A percentile compares a stretch with the other conserved stretches of the same genome.
Evolutionary conservation across 83 land plant species (phyloP).

Genomic region (Picea abies): DNA sequence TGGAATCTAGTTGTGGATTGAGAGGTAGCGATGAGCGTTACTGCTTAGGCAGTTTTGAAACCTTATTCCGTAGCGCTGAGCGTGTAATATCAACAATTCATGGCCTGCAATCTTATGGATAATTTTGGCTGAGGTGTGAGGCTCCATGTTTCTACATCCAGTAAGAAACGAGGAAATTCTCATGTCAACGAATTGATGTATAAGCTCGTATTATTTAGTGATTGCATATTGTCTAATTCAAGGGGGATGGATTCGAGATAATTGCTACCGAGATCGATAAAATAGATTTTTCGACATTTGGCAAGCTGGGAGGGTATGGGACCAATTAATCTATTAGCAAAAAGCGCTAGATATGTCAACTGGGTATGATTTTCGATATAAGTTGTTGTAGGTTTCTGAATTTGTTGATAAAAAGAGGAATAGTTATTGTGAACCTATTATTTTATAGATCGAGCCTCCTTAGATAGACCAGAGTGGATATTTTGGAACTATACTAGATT

Average conservation of each 20-base stretch:
- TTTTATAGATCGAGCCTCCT: constrained; percentile 13
- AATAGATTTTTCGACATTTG: neutral
- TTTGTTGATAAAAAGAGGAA: constrained; percentile 14
- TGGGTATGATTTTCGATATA: constrained; percentile 7
- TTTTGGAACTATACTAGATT: too few relatives aligned
- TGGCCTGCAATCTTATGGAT: neutral
- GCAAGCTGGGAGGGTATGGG: constrained; percentile 8
- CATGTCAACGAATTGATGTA: neutral
- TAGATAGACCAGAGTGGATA: constrained; percentile 18
- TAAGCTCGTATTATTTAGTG: neutral
- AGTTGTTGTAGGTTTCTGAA: constrained; percentile 11
- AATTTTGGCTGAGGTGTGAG: neutral
- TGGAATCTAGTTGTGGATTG: too few relatives aligned
- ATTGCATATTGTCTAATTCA: neutral
- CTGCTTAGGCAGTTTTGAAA: too few relatives aligned
- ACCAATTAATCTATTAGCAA: constrained; percentile 13
- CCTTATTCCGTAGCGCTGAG: too few relatives aligned
- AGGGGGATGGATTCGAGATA: neutral
- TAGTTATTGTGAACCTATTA: constrained; percentile 16
- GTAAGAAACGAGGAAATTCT: neutral
- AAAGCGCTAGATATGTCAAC: neutral
- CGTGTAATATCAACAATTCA: too few relatives aligned
- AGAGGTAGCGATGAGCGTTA: too few relatives aligned
- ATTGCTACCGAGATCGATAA: neutral
- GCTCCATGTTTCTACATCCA: neutral